Evolutionary conservation across 768 basidiomycete species (phyloP), one percentile per base, ranked within the genome.

Genomic region (Hericium coralloides): DNA sequence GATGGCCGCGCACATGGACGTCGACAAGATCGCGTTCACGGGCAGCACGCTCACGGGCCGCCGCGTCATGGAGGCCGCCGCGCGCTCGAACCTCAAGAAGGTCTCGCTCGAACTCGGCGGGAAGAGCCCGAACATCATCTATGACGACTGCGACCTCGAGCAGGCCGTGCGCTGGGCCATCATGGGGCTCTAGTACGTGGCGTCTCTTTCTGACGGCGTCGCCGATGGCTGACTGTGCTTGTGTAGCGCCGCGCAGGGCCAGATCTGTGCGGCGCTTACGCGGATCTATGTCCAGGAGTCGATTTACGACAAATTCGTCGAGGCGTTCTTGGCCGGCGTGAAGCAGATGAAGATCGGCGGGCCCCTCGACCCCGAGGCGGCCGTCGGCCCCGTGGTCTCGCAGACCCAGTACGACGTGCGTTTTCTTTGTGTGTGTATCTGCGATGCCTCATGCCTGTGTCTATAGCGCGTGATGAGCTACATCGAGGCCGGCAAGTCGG

Each of bases 361-460:
- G 63, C 89, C 89, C 1, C 91, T 92, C 73, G 64, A 63, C 2
- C 60, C 68, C 0, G 78, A 74, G 8, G 78, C 78, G 31, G 78
- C 80, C 69, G 88, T 90, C 61, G 92, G 92, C 22, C 91, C 91
- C 0, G 83, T 89, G 68, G 85, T 89, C 25, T 89, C 87, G 0
- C 74, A 92, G 67, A 65, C 76, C 39, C 91, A 92, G 67, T 89
- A 75, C 65, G 79, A 89, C 61, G 87, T 87, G 49, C 2, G 52
- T 52, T 17, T 6, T 20, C 17, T 20, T 0, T 52, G 4, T 18
- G 0, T 9, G 1, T 26, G 36, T 4, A 1, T 36, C 37, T 38
- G 10, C 17, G 15, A 9, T 12, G 26, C 3, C 20, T 5, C 2
- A 17, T 15, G 26, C 37, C 10, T 23, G 17, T 26, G 3, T 52